phyloP scores from a whole-genome alignment of 1,284 basidiomycete genomes.

The Papiliotrema terrestris region DNA sequence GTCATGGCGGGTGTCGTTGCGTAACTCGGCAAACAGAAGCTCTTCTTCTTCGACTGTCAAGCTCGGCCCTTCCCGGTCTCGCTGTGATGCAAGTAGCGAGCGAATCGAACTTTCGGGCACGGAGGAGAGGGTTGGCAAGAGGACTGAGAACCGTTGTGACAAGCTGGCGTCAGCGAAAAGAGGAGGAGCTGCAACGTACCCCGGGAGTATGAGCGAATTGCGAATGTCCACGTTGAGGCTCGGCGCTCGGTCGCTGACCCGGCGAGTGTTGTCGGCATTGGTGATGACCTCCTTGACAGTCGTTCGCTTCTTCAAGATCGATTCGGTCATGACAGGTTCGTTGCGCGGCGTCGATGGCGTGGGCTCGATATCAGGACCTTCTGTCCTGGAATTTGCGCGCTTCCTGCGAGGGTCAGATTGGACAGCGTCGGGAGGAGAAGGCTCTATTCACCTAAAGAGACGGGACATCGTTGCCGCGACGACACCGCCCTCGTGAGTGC shows the following conservation, averaged over 20 bases:
- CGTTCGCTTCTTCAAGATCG: neutral
- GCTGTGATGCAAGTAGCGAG: slow-evolving; percentile 36
- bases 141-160: slow-evolving; percentile 43
- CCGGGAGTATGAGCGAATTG: slow-evolving; percentile 43
- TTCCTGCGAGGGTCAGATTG: neutral
- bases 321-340: neutral
- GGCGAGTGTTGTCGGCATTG: neutral
- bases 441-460: neutral
- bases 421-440: neutral
- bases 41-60: slow-evolving; percentile 44
- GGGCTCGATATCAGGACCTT: neutral
- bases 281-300: neutral
- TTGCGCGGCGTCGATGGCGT: neutral
- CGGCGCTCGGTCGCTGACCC: slow-evolving; percentile 19
- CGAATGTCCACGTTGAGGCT: slow-evolving; percentile 41
- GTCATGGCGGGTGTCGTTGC: slow-evolving; percentile 27
- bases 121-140: slow-evolving; percentile 33
- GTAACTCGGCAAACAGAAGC: slow-evolving; percentile 37
- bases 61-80: slow-evolving; percentile 33
- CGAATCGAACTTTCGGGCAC: slow-evolving; percentile 36
- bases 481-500: neutral
- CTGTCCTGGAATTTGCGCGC: neutral
- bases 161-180: slow-evolving; percentile 17
- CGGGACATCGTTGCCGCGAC: neutral
- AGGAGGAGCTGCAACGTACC: slow-evolving; percentile 22